phyloP scores from a whole-genome alignment of 306 rosid genomes.

The Trifolium dubium region DNA sequence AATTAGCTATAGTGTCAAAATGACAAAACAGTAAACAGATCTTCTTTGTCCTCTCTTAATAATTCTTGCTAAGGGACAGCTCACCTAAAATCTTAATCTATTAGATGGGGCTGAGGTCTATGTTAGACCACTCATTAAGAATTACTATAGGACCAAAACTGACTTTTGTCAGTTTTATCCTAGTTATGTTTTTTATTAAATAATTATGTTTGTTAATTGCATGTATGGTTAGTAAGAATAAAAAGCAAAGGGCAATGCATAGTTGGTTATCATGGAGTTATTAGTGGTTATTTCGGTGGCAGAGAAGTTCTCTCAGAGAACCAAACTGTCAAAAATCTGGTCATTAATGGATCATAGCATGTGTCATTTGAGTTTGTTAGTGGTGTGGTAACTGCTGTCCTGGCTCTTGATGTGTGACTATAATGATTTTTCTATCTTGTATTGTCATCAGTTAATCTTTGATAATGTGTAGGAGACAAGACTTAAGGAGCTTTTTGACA shows the following conservation, averaged over 20 bases:
- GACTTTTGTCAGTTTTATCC: background rate
- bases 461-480: conserved; percentile 75
- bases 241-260: background rate
- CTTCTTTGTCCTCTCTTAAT: conserved; percentile 22
- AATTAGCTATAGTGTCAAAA: background rate
- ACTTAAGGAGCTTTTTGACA: conserved; percentile 80
- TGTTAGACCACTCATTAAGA: background rate
- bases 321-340: background rate
- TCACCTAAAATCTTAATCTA: conserved; percentile 3
- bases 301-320: background rate
- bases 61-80: background rate
- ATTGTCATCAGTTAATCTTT: conserved; percentile 22
- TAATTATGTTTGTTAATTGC: background rate
- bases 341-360: conserved; percentile 33
- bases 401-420: conserved; percentile 24
- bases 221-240: background rate
- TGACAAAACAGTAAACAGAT: background rate
- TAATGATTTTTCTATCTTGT: conserved; percentile 28
- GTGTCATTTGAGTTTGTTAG: conserved; percentile 32
- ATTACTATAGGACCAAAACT: too few species aligned
- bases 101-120: conserved; percentile 3
- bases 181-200: too few species aligned
- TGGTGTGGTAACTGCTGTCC: conserved; percentile 19
- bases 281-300: background rate
- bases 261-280: background rate